Evolutionary conservation across 352 stramenopile species (phyloP).

Genomic region (Phytopythium vexans): DNA sequence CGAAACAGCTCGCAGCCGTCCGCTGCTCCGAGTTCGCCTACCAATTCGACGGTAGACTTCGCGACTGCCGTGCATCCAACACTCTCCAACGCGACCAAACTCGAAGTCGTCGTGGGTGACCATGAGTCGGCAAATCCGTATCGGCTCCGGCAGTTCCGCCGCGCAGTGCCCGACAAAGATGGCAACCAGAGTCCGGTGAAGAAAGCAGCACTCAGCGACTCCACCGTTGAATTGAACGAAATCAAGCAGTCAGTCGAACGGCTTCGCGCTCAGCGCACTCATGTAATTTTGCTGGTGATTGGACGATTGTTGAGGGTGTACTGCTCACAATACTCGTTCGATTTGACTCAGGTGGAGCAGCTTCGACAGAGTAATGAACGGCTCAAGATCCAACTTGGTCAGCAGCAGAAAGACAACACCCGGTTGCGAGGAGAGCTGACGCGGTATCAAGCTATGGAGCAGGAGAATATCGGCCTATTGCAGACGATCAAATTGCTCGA

Average conservation of each 20-base stretch:
- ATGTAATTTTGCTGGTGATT: constrained; percentile 6
- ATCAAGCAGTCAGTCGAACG: constrained; percentile 57
- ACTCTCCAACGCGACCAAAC: not conserved
- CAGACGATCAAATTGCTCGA: constrained; percentile 58
- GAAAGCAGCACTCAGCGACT: constrained; percentile 1
- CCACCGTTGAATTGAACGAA: constrained; percentile 23
- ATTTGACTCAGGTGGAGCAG: constrained; percentile 29
- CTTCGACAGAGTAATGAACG: constrained; percentile 37
- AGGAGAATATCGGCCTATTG: constrained; percentile 53
- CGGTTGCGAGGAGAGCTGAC: constrained; percentile 34
- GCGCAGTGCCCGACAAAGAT: not conserved
- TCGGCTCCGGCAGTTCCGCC: not conserved
- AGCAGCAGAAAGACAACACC: constrained; percentile 41
- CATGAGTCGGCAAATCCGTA: not conserved
- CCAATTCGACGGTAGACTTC: not conserved
- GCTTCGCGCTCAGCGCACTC: constrained; percentile 43
- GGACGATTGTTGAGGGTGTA: too few relatives aligned
- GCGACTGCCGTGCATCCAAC: not conserved
- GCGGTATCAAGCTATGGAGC: constrained; percentile 33
- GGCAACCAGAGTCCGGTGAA: not conserved
- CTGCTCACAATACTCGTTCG: not conserved
- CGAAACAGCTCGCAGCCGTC: not conserved
- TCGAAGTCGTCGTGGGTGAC: not conserved
- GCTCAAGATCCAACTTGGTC: constrained; percentile 26
- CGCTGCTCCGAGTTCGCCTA: not conserved